phyloP scores from a whole-genome alignment of 2,329 filamentous ascomycete species.

The Epicoccum nigrum region DNA sequence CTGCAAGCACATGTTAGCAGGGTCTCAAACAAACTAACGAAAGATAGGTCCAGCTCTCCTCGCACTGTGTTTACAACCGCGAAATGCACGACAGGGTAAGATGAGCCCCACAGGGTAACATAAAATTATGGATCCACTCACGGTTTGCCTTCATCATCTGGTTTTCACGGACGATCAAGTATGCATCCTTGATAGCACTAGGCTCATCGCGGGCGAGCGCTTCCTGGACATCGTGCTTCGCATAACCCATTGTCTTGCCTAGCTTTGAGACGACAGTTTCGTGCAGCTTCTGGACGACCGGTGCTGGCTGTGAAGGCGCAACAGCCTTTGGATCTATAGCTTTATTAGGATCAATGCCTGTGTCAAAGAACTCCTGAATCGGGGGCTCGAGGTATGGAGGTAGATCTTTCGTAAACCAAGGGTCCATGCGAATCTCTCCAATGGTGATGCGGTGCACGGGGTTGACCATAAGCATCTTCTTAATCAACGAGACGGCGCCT shows the following conservation, averaged over 20 bases:
- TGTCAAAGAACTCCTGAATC: slow-evolving; percentile 89
- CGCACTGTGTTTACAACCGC: too few species aligned
- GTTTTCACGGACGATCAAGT: slow-evolving; percentile 96
- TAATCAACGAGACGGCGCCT: slow-evolving; percentile 81
- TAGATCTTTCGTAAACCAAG: slow-evolving; percentile 90
- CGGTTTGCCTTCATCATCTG: slow-evolving; percentile 95
- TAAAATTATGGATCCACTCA: slow-evolving; percentile 58
- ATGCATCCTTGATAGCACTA: slow-evolving; percentile 98
- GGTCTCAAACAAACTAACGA: too few species aligned
- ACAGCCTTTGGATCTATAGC: slow-evolving; percentile 84
- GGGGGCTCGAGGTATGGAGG: slow-evolving; percentile 86
- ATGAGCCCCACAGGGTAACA: slow-evolving; percentile 5
- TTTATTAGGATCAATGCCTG: slow-evolving; percentile 91
- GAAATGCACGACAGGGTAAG: background rate
- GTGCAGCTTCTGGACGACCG: slow-evolving; percentile 87
- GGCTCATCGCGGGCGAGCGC: slow-evolving; percentile 90
- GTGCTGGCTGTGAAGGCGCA: slow-evolving; percentile 72
- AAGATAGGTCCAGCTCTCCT: too few species aligned
- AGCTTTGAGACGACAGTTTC: slow-evolving; percentile 93
- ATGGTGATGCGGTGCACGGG: slow-evolving; percentile 94
- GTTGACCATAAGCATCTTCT: slow-evolving; percentile 93
- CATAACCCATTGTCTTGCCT: slow-evolving; percentile 97
- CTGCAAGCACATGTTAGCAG: slow-evolving; percentile 44
- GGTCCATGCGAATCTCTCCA: slow-evolving; percentile 87
- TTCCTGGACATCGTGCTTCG: slow-evolving; percentile 91